phyloP scores from a whole-genome alignment of 2,329 filamentous ascomycete species.

The Venturia pyrina region DNA sequence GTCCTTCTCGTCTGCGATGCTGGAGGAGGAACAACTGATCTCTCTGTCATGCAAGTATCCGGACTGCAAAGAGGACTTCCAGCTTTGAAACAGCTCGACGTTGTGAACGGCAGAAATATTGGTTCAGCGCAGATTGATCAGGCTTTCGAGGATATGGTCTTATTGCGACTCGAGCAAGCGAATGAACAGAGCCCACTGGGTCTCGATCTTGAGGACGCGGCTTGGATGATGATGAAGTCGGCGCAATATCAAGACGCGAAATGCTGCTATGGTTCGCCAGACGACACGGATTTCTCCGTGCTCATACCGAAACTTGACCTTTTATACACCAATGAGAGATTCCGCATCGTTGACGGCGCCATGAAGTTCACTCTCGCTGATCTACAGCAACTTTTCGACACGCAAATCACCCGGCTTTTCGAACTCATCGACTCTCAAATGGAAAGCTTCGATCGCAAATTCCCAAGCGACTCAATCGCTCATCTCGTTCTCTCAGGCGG shows the following conservation, averaged over 20 bases:
- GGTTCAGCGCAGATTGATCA: slow-evolving; percentile 32
- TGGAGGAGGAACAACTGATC: slow-evolving; percentile 39
- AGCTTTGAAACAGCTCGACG: slow-evolving; percentile 25
- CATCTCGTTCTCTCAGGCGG: slow-evolving; percentile 34
- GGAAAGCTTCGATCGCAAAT: slow-evolving; percentile 20
- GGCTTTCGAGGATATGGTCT: slow-evolving; percentile 28
- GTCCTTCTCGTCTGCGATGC: slow-evolving; percentile 41
- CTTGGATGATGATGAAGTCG: slow-evolving; percentile 32
- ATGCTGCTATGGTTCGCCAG: slow-evolving; percentile 29
- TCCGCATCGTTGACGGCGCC: slow-evolving; percentile 23
- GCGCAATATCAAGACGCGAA: slow-evolving; percentile 31
- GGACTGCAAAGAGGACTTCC: slow-evolving; percentile 21
- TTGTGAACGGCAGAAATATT: slow-evolving; percentile 30
- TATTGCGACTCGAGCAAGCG: slow-evolving; percentile 21
- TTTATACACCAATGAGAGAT: slow-evolving; percentile 23
- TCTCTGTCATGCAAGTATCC: slow-evolving; percentile 28
- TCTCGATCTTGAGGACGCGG: slow-evolving; percentile 24
- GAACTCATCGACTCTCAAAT: slow-evolving; percentile 27
- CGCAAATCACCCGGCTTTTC: slow-evolving; percentile 26
- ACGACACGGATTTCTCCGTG: slow-evolving; percentile 26
- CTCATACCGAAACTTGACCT: slow-evolving; percentile 24
- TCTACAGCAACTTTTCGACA: slow-evolving; percentile 26
- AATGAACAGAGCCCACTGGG: slow-evolving; percentile 20
- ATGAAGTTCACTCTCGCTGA: slow-evolving; percentile 25
- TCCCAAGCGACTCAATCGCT: slow-evolving; percentile 21